These are phyloP conservation scores for Hyaloscypha variabilis DNA, from an alignment of 495 filamentous ascomycete species.

Conservation along the genomic window DNA sequence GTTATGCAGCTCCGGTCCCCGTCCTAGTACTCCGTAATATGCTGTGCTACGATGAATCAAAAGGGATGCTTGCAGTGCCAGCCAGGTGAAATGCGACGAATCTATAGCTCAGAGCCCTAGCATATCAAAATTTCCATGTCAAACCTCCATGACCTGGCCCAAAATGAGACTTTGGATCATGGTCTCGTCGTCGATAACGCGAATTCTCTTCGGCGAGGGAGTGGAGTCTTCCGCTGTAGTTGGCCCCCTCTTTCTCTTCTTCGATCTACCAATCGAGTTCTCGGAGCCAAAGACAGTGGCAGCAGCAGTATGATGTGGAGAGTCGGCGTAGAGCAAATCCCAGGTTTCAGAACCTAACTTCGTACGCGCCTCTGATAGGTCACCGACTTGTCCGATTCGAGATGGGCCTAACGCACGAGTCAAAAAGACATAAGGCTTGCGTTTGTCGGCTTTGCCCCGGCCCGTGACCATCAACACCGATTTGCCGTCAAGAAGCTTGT, in stretches of 20 bases:
- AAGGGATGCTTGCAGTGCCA: not conserved
- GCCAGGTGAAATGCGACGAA: not conserved
- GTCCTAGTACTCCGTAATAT: not conserved
- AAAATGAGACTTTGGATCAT: conserved; percentile 93
- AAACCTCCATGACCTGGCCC: conserved; percentile 67
- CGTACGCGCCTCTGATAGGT: conserved; percentile 62
- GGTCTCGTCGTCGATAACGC: conserved; percentile 79
- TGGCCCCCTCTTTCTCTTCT: conserved; percentile 52
- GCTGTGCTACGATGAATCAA: conserved; percentile 10
- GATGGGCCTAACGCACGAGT: conserved; percentile 76
- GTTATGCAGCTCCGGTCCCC: not conserved
- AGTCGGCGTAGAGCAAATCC: conserved; percentile 84
- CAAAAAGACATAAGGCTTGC: conserved; percentile 65
- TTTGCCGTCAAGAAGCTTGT: conserved; percentile 64
- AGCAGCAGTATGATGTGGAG: conserved; percentile 52
- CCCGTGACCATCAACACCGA: conserved; percentile 77
- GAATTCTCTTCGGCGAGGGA: conserved; percentile 36
- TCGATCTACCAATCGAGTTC: conserved; percentile 30
- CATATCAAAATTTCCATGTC: not conserved
- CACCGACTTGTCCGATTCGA: conserved; percentile 62
- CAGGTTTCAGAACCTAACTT: conserved; percentile 61
- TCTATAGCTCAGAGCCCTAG: not conserved
- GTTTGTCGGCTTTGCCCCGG: conserved; percentile 62
- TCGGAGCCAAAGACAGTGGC: conserved; percentile 42
- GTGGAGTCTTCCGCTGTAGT: conserved; percentile 19